Evolutionary conservation across 345 rosid species (phyloP).

Genomic region (Brassica cretica): DNA sequence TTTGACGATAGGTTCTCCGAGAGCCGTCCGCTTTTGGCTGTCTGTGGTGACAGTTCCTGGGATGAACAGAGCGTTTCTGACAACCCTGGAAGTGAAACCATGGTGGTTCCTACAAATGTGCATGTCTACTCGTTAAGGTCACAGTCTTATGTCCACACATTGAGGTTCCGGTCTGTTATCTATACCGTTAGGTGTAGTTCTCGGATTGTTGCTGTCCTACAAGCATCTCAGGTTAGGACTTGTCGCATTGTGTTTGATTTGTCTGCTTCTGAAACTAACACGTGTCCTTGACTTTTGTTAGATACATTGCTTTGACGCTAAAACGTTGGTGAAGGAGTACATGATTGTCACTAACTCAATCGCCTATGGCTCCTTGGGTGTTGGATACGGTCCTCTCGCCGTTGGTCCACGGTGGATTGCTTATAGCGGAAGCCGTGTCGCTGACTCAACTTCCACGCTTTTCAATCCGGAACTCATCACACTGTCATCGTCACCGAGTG

Average conservation of each 20-base stretch:
- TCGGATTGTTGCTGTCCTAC: slow-evolving; percentile 84
- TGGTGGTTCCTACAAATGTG: slow-evolving; percentile 52
- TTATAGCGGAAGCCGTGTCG: slow-evolving; percentile 75
- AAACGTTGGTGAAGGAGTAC: slow-evolving; percentile 62
- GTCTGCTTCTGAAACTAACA: neutral
- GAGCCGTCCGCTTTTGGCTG: slow-evolving; percentile 71
- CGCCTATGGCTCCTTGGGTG: slow-evolving; percentile 49
- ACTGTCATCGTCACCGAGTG: slow-evolving; percentile 51
- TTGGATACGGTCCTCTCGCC: slow-evolving; percentile 92
- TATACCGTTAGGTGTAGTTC: slow-evolving; percentile 87
- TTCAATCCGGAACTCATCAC: slow-evolving; percentile 68
- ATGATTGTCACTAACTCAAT: slow-evolving; percentile 73
- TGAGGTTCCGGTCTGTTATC: slow-evolving; percentile 73
- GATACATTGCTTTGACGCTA: slow-evolving; percentile 81
- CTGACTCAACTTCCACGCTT: slow-evolving; percentile 50
- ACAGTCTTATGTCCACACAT: slow-evolving; percentile 64
- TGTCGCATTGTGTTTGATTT: neutral
- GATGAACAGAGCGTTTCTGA: slow-evolving; percentile 46
- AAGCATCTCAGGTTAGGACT: slow-evolving; percentile 66
- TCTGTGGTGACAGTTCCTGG: slow-evolving; percentile 60
- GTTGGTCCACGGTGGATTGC: slow-evolving; percentile 97
- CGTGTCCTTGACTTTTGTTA: slow-evolving; percentile 44
- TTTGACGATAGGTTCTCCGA: slow-evolving; percentile 54
- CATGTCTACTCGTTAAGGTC: slow-evolving; percentile 78
- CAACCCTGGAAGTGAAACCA: slow-evolving; percentile 38